Percentiles rank a stretch among this genome's conserved stretches.
Evolutionary conservation across 176 grass and related monocot genomes (phyloP).

Genomic region (Musa troglodytarum): DNA sequence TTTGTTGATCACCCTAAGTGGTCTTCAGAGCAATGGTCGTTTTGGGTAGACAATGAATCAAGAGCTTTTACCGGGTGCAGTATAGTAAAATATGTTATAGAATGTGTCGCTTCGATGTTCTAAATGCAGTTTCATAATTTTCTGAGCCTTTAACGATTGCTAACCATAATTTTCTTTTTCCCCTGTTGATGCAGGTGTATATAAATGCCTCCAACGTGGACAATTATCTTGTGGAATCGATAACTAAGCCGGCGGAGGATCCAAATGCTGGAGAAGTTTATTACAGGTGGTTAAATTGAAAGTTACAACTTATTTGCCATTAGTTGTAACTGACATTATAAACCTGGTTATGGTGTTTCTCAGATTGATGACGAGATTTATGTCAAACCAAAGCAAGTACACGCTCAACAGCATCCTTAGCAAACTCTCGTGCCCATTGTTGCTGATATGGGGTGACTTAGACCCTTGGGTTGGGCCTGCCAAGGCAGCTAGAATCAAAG

Average conservation of each 20-base stretch:
- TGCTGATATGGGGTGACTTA: constrained; percentile 84
- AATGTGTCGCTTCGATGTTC: not conserved
- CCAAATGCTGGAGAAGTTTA: constrained; percentile 93
- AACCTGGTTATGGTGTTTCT: not conserved
- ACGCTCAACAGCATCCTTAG: constrained; percentile 62
- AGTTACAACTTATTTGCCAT: not conserved
- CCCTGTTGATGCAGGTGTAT: constrained; percentile 45
- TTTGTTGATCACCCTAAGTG: no score
- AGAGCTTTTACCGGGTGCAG: not conserved
- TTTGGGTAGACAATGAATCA: not conserved
- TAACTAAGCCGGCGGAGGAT: constrained; percentile 65
- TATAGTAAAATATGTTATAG: not conserved
- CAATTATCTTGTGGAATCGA: constrained; percentile 70
- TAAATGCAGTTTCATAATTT: not conserved
- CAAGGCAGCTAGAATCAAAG: constrained; percentile 60
- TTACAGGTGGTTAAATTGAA: constrained; percentile 31
- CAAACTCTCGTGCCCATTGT: constrained; percentile 67
- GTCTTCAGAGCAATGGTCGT: no score
- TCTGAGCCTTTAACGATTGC: not conserved
- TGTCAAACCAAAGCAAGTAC: constrained; percentile 89
- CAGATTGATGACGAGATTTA: constrained; percentile 80
- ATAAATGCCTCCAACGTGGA: constrained; percentile 66
- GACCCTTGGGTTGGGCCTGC: constrained; percentile 83
- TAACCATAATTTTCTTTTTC: no score
- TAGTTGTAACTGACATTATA: not conserved